Base-by-base conservation (phyloP, 1,284 basidiomycete species). In the Boletus nobilissimus region DNA sequence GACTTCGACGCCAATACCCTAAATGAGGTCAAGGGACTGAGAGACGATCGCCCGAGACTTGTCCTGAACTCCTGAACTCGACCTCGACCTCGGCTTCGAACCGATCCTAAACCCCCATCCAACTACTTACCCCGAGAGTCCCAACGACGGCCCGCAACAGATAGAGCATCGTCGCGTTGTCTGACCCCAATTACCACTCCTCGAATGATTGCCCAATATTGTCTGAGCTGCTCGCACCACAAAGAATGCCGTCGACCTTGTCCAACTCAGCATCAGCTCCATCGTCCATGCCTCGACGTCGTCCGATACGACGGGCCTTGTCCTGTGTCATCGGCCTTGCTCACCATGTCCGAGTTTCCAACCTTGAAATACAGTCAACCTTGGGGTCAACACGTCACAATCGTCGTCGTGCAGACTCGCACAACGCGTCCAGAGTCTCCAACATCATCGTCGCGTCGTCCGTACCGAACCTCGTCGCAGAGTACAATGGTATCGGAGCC, bases 371-470 rank as follows among this genome's bases (percentile, higher is more conserved):
- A 71, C 66, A 38, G 29, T 76, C 46, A 22, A 63, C 32, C 51
- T 68, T 60, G n/a, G 48, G 57, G 70, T 19, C 32, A 38, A 66
- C 40, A 11, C 13, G 62, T 70, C 34, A 66, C 11, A 18, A 46
- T 34, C 64, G 54, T 70, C 72, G 5, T 60, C 10, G n/a, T 39
- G 39, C 13, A 51, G 36, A 34, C n/a, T 69, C 24, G 51, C 22
- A n/a, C 24, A 67, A 65, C 43, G 5, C 64, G 39, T 54, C 74
- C 64, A 7, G 68, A 75, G n/a, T 73, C 73, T 75, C 70, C 64
- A 14, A 38, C 36, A 38, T 73, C 54, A 38, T 57, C n/a, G 62
- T 77, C 66, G 11, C 57, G 38, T 74, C n/a, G 36, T 75, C 68
- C 9, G 22, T 68, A 75, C 72, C 66, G 11, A 72, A 63, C 62